phyloP scores from a whole-genome alignment of 75 land plant species.

The Cupressus sempervirens region DNA sequence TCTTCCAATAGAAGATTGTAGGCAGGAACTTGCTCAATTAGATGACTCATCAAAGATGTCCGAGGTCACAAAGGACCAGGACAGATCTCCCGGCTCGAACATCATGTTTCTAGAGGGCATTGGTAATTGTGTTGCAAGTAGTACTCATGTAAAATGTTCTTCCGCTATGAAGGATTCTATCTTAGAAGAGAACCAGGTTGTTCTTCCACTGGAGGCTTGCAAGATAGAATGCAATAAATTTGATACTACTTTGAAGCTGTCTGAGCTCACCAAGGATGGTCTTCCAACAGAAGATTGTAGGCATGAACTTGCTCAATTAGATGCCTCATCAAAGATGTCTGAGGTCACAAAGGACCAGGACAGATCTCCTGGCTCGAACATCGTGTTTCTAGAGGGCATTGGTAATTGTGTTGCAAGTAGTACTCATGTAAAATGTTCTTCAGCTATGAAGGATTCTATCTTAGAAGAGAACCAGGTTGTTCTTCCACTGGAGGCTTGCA shows the following conservation, averaged over 20 bases:
- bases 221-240: not conserved
- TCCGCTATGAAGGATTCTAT: not conserved
- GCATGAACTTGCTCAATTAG: too few species aligned
- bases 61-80: not conserved
- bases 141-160: not conserved
- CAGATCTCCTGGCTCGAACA: too few species aligned
- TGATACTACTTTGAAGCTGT: not conserved
- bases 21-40: not conserved
- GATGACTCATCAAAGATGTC: not conserved
- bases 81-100: not conserved
- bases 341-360: too few species aligned
- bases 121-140: not conserved
- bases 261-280: not conserved
- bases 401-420: not conserved
- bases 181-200: not conserved
- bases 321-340: too few species aligned
- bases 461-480: not conserved
- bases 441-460: not conserved
- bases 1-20: not conserved
- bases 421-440: not conserved
- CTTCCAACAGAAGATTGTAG: too few species aligned
- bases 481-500: not conserved
- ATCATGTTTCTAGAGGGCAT: not conserved
- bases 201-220: not conserved
- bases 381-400: not conserved